Base-by-base conservation (phyloP, 169 alveolate genomes). In the Cryptosporidium xiaoi region DNA sequence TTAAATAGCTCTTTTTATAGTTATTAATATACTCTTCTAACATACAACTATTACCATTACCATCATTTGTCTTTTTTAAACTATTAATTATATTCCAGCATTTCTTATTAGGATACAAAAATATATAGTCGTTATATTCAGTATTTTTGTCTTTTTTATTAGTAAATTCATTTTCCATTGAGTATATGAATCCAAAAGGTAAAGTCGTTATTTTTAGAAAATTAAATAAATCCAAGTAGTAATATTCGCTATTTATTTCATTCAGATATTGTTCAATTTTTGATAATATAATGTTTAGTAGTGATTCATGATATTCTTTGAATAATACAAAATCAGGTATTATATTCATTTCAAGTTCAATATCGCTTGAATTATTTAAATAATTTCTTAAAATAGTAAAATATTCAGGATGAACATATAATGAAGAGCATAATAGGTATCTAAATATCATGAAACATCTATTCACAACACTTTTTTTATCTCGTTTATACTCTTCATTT, bases 111-210 rank as follows among this genome's bases (percentile, higher is more conserved):
- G 68, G 50, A 53, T n/a, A n/a, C 12, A 7, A 5, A 53, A 53
- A 12, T 31, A 36, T 6, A 20, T 10, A 36, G 20, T 34, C 24
- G 29, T 24, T 65, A 16, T 65, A 29, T 27, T 50, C 64, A 27
- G 20, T 29, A 33, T 55, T 53, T 6, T 34, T 10, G 7, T 44
- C 56, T 50, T 53, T 55, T 62, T 62, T 33, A 62, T 10, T n/a
- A 6, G 10, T 62, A 8, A 40, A 40, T 2, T 64, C 82, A 50
- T 50, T 36, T 24, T 69, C 83, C 6, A 69, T 31, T 4, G 16
- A 34, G 10, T 69, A 69, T 69, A 66, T 20, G 36, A 51, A 69
- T 27, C 50, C 60, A 31, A 53, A 55, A 53, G 83, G 83, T 16
- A 69, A 2, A 13, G 56, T 18, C 1, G 55, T 29, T 29, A 69